phyloP scores from a whole-genome alignment of 2,329 filamentous ascomycete species.

The Fusarium albosuccineum region DNA sequence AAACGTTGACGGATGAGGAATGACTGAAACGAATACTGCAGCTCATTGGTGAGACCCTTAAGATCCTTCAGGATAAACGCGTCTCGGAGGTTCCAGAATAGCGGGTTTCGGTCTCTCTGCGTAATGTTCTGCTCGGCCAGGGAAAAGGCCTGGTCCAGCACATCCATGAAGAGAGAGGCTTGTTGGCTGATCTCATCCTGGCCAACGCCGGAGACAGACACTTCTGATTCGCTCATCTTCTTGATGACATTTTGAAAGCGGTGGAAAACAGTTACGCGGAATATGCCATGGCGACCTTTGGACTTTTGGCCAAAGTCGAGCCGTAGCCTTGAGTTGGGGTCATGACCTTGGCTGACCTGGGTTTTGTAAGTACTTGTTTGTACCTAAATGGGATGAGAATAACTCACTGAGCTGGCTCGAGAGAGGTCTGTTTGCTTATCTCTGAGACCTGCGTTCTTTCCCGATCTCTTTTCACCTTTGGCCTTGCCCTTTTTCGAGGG shows the following conservation, averaged over 20 bases:
- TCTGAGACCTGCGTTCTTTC: not conserved
- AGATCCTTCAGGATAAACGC: slow-evolving; percentile 69
- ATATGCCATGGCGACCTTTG: slow-evolving; percentile 48
- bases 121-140: slow-evolving; percentile 57
- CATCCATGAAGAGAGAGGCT: slow-evolving; percentile 59
- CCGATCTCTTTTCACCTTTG: not conserved
- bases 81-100: slow-evolving; percentile 70
- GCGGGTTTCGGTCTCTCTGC: slow-evolving; percentile 60
- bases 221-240: slow-evolving; percentile 37
- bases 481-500: not conserved
- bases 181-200: slow-evolving; percentile 60
- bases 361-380: slow-evolving; percentile 1
- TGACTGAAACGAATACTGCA: slow-evolving; percentile 77
- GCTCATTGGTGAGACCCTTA: slow-evolving; percentile 64
- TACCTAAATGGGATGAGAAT: rapidly evolving
- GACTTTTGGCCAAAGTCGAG: slow-evolving; percentile 43
- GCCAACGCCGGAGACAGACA: slow-evolving; percentile 46
- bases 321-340: slow-evolving; percentile 51
- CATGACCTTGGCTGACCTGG: slow-evolving; percentile 52
- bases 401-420: slow-evolving; percentile 46
- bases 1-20: slow-evolving; percentile 71
- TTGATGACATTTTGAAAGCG: slow-evolving; percentile 55
- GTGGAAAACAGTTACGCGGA: slow-evolving; percentile 51
- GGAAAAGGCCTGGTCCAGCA: slow-evolving; percentile 60
- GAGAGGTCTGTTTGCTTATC: slow-evolving; percentile 25